Conservation (phyloP, 768 basidiomycete species). For the Lactifluus subvellereus region DNA sequence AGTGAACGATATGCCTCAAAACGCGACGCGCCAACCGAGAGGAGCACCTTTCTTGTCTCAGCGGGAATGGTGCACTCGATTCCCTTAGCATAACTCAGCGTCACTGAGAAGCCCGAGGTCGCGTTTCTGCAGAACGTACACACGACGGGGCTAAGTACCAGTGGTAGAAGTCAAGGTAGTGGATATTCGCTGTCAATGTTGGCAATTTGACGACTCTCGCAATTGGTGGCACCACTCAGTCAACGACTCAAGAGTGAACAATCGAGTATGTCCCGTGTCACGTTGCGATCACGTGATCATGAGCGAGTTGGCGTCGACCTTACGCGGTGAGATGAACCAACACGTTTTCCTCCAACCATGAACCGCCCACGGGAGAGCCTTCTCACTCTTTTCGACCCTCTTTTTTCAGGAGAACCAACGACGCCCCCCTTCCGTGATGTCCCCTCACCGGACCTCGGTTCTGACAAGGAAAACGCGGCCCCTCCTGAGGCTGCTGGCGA, state of each 20-base stretch:
- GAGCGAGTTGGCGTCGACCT: too few species aligned
- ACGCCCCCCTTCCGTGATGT: conserved; percentile 3
- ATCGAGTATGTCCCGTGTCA: too few species aligned
- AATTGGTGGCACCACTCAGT: too few species aligned
- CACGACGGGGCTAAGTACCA: conserved; percentile 61
- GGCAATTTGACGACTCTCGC: too few species aligned
- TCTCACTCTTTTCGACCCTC: conserved; percentile 24
- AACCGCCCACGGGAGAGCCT: conserved; percentile 23
- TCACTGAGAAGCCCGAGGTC: conserved; percentile 69
- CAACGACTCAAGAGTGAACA: too few species aligned
- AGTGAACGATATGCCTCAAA: conserved; percentile 81
- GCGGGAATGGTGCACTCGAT: conserved; percentile 46
- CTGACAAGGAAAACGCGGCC: conserved; percentile 23
- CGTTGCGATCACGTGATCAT: too few species aligned
- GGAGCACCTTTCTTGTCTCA: conserved; percentile 76
- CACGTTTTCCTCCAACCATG: conserved; percentile 5
- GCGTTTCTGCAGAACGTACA: conserved; percentile 84
- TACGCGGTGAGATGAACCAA: neutral
- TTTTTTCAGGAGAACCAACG: conserved; percentile 3
- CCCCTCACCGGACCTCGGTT: conserved; percentile 14
- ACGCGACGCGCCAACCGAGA: conserved; percentile 80
- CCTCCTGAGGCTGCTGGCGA: neutral
- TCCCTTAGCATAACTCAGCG: conserved; percentile 66
- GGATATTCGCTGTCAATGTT: too few species aligned
- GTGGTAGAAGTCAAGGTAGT: neutral